Evolutionary conservation across 2,329 filamentous ascomycete species (phyloP), one percentile per base, ranked within the genome.

Genomic region (Xylaria sp.): DNA sequence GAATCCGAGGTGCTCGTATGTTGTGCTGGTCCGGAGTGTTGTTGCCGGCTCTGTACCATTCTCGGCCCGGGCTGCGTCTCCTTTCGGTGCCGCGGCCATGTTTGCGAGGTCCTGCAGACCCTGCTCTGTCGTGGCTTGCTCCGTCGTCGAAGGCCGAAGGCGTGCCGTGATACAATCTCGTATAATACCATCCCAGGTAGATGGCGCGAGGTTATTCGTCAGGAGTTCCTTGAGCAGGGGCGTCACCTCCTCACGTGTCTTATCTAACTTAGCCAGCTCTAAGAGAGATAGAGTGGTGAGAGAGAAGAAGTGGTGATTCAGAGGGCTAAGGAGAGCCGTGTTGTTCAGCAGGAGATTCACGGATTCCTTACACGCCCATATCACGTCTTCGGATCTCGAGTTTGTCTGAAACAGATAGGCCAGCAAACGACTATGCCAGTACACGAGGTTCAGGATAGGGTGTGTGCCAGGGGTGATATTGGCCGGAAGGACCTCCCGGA

Each of bases 351-450:
- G 75, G 54, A 89, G 77, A n/a, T 76, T 76, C 46, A 82, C 78
- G 4, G 86, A 78, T 66, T 86, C 81, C 61, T 79, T 79, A 30
- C 83, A 83, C 4, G 85, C 81, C 71, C 82, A 84, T 18, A 89
- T 74, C 13, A 87, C 78, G 60, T 88, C 82, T 1, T 78, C 74
- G 0, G 83, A 78, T 47, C 82, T 80, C 0, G 81, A 77, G 9
- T 78, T 78, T 1, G 83, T 80, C 44, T 81, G 82, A 57, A 86
- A 76, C 2, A 89, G 78, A 55, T 85, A 83, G 8, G 84, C 79
- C 16, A 91, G 76, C 7, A 90, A 78, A 62, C 85, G 83, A 65
- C 83, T 80, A 70, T 90, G 86, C 82, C 88, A 89, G 73, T 89
- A 90, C 16, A 82, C 82, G 23, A 91, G 77, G 65, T 88, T 83